Evolutionary conservation across 129 eudicot species (phyloP).

Genomic region (Erigeron canadensis): DNA sequence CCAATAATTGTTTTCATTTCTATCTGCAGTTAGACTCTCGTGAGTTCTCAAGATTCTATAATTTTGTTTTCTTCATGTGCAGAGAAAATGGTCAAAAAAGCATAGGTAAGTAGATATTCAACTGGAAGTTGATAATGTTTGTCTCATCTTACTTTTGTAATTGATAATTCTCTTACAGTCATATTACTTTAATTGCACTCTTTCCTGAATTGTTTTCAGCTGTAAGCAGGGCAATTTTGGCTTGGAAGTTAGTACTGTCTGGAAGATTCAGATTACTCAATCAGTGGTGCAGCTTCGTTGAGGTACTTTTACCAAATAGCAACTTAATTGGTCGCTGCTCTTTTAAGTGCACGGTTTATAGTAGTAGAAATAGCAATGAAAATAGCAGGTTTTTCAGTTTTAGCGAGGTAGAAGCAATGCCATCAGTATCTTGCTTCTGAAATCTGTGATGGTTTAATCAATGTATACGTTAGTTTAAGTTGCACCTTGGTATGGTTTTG

Average conservation of each 20-base stretch:
- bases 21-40: slow-evolving; percentile 50
- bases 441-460: no score
- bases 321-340: not conserved
- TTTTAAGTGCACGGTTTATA: not conserved
- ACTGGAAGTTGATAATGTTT: not conserved
- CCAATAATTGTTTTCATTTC: not conserved
- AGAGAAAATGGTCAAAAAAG: slow-evolving; percentile 85
- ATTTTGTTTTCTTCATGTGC: slow-evolving; percentile 80
- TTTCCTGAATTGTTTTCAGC: slow-evolving; percentile 38
- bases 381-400: slow-evolving; percentile 10
- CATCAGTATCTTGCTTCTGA: not conserved
- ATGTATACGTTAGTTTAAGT: no score
- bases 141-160: slow-evolving; percentile 13
- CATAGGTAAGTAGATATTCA: slow-evolving; percentile 56
- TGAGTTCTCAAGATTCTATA: slow-evolving; percentile 79
- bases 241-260: slow-evolving; percentile 71
- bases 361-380: not conserved
- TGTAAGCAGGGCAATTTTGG: slow-evolving; percentile 77
- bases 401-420: not conserved
- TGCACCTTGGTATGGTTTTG: not conserved
- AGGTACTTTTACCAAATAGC: slow-evolving; percentile 42
- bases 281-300: slow-evolving; percentile 84
- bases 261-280: slow-evolving; percentile 81
- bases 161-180: slow-evolving; percentile 1
- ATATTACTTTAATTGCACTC: not conserved